Evolutionary conservation across 345 rosid genomes (phyloP).

Genomic region (Camelina hispida): DNA sequence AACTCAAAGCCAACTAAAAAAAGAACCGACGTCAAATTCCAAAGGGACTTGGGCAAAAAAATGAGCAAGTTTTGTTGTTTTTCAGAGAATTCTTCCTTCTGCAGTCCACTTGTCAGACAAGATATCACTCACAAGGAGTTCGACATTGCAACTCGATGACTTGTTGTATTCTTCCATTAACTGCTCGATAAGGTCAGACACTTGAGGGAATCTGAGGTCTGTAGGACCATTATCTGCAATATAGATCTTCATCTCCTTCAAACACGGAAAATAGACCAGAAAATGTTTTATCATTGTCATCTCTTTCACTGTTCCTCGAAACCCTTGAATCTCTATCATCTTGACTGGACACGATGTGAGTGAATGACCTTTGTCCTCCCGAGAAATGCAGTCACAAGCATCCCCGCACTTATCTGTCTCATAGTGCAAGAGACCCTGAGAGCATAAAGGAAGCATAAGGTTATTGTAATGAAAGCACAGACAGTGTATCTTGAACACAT

Average conservation of each 20-base stretch:
- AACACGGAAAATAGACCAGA: background rate
- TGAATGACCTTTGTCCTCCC: conserved; percentile 13
- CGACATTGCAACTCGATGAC: too few species aligned
- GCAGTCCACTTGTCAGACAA: too few species aligned
- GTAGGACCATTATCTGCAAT: background rate
- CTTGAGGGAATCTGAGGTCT: background rate
- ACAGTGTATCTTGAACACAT: too few species aligned
- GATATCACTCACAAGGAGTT: too few species aligned
- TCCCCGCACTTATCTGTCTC: conserved; percentile 10
- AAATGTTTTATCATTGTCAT: conserved; percentile 13
- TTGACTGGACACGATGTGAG: conserved; percentile 21
- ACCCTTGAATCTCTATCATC: conserved; percentile 15
- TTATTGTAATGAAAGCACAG: too few species aligned
- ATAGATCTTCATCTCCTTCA: conserved; percentile 10
- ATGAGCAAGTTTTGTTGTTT: too few species aligned
- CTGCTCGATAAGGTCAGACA: background rate
- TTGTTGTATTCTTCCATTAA: too few species aligned
- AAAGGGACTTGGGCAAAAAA: too few species aligned
- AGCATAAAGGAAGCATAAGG: background rate
- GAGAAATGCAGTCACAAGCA: conserved; percentile 2
- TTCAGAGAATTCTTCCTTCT: too few species aligned
- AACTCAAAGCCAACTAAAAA: too few species aligned
- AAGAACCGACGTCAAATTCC: too few species aligned
- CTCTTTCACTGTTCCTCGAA: background rate
- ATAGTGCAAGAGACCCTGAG: conserved; percentile 21